phyloP scores from a whole-genome alignment of 2,329 filamentous ascomycete genomes.

The Cadophora malorum region DNA sequence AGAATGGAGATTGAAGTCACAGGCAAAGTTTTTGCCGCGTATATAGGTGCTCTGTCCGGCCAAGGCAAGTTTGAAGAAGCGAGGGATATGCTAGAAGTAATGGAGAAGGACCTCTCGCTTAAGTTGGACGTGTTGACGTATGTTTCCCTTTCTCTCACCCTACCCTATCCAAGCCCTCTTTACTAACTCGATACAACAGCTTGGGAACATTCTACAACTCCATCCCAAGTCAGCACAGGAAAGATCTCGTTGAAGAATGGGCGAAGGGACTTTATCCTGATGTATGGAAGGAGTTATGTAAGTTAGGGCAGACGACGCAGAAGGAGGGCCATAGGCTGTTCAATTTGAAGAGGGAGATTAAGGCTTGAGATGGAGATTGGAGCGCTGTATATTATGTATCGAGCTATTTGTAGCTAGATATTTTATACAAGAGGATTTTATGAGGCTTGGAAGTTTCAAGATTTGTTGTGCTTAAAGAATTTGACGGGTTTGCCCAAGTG shows the following conservation, averaged over 20 bases:
- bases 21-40: constrained; percentile 74
- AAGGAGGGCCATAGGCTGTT: constrained; percentile 41
- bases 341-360: constrained; percentile 40
- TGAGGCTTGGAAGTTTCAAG: not conserved
- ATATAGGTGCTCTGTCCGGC: constrained; percentile 76
- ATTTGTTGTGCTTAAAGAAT: not conserved
- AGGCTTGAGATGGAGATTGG: constrained; percentile 29
- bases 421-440: not conserved
- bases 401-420: constrained; percentile 2
- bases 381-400: constrained; percentile 20
- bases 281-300: constrained; percentile 68
- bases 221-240: constrained; percentile 67
- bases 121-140: constrained; percentile 74
- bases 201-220: constrained; percentile 80
- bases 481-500: not conserved
- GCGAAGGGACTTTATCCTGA: constrained; percentile 70
- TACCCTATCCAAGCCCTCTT: not conserved
- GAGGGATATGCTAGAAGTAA: constrained; percentile 68
- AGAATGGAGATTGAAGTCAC: constrained; percentile 82
- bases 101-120: constrained; percentile 69
- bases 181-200: constrained; percentile 51
- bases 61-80: constrained; percentile 75
- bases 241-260: constrained; percentile 77
- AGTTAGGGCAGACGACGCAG: constrained; percentile 38
- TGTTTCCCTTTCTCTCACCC: constrained; percentile 49